A percentile compares a stretch with the other conserved stretches of the same genome.
These are phyloP conservation scores for Pyrus betulifolia DNA, from an alignment of 306 rosid genomes.

Conservation along the genomic window DNA sequence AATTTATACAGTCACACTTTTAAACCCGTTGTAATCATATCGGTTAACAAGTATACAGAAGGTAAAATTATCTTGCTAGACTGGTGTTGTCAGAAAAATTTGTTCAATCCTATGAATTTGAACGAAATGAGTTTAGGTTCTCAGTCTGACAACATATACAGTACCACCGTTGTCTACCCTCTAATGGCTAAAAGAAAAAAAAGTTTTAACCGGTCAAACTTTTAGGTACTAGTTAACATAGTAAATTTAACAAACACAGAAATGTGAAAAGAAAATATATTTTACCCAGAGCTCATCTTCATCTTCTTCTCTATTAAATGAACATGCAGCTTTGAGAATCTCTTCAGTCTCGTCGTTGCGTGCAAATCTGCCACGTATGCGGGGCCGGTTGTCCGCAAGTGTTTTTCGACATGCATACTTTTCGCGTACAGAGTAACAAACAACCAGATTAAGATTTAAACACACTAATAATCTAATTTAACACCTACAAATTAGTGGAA, in stretches of 20 bases:
- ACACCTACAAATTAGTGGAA: not conserved
- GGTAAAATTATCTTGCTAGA: no score
- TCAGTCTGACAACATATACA: no score
- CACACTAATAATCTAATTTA: not conserved
- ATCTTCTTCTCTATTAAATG: constrained; percentile 50
- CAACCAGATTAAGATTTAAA: constrained; percentile 1
- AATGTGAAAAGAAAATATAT: not conserved
- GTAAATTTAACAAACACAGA: not conserved
- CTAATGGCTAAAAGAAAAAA: not conserved
- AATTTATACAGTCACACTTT: no score
- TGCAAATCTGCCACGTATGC: constrained; percentile 93
- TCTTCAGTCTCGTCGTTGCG: constrained; percentile 72
- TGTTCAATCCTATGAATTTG: not conserved
- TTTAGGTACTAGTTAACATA: no score
- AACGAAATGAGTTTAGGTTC: no score
- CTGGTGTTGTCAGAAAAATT: not conserved
- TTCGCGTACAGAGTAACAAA: constrained; percentile 4
- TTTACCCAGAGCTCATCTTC: constrained; percentile 76
- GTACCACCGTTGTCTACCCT: not conserved
- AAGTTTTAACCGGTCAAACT: not conserved
- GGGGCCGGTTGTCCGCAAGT: constrained; percentile 89
- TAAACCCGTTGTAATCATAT: not conserved
- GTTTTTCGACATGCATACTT: constrained; percentile 97
- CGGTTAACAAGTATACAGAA: not conserved
- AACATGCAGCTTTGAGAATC: constrained; percentile 48